Evolutionary conservation across 768 basidiomycete species (phyloP).

Genomic region (Mycena venus): DNA sequence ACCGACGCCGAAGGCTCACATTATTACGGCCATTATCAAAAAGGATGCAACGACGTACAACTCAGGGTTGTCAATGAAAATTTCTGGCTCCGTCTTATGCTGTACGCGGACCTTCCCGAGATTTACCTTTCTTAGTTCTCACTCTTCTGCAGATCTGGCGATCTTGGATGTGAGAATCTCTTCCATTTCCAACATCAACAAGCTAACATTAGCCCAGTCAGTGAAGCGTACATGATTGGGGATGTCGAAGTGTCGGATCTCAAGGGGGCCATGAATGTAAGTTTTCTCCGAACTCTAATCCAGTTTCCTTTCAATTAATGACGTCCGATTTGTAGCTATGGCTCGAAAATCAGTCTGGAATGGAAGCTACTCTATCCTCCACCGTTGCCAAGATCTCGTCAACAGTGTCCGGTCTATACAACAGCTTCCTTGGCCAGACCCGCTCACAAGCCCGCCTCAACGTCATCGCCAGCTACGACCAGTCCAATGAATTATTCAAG

Average conservation of each 20-base stretch:
- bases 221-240: conserved; percentile 83
- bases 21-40: conserved; percentile 69
- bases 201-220: conserved; percentile 58
- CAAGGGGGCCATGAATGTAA: conserved; percentile 73
- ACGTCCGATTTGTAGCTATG: conserved; percentile 61
- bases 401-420: conserved; percentile 72
- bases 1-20: conserved; percentile 71
- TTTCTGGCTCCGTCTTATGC: conserved; percentile 77
- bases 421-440: conserved; percentile 82
- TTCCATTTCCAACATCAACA: conserved; percentile 10
- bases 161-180: conserved; percentile 71
- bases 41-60: conserved; percentile 73
- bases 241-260: conserved; percentile 74
- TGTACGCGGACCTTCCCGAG: conserved; percentile 55
- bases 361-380: conserved; percentile 70
- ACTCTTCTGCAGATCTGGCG: conserved; percentile 60
- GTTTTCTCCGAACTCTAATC: conserved; percentile 41
- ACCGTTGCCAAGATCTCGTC: conserved; percentile 68
- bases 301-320: conserved; percentile 20
- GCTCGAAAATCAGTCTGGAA: conserved; percentile 75
- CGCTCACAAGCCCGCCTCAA: conserved; percentile 82
- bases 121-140: conserved; percentile 22
- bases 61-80: conserved; percentile 69
- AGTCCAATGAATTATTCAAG: conserved; percentile 92
- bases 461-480: conserved; percentile 90